phyloP scores from a whole-genome alignment of 2,329 filamentous ascomycete genomes.

The Colletotrichum sp. region DNA sequence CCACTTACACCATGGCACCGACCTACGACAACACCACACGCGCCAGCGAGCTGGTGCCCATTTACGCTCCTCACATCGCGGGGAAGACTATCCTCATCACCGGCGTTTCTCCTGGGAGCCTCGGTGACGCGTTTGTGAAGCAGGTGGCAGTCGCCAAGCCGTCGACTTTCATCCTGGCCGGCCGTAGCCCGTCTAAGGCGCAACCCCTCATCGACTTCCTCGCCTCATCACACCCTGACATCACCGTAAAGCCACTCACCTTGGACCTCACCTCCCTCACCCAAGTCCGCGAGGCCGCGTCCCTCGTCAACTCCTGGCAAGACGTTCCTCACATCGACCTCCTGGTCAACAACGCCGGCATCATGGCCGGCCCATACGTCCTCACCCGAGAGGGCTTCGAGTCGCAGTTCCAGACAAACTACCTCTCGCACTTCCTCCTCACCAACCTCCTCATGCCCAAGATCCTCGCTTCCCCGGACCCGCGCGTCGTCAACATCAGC shows the following conservation, averaged over 20 bases:
- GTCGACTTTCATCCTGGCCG: conserved; percentile 47
- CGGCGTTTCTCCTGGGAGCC: conserved; percentile 41
- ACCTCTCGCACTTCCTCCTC: conserved; percentile 43
- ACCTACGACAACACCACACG: conserved; percentile 16
- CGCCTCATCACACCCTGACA: conserved; percentile 30
- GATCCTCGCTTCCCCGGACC: conserved; percentile 27
- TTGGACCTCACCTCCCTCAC: conserved; percentile 45
- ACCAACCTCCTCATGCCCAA: conserved; percentile 42
- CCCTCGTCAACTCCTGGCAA: conserved; percentile 34
- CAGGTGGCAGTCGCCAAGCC: conserved; percentile 42
- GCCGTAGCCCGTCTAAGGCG: conserved; percentile 45
- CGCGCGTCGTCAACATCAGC: conserved; percentile 48
- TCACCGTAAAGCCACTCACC: conserved; percentile 37
- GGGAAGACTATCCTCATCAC: conserved; percentile 45
- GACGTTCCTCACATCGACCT: conserved; percentile 41
- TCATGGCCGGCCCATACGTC: conserved; percentile 40
- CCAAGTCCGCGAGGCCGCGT: conserved; percentile 42
- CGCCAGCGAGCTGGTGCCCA: conserved; percentile 29
- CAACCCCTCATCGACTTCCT: conserved; percentile 40
- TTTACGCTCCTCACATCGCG: conserved; percentile 34
- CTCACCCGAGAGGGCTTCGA: conserved; percentile 43
- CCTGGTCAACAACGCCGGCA: conserved; percentile 47
- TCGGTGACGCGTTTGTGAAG: conserved; percentile 42
- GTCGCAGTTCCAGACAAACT: conserved; percentile 39
- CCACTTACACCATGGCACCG: neutral